These are phyloP conservation scores for Castanea crenata DNA, from an alignment of 306 rosid species.

Conservation along the genomic window DNA sequence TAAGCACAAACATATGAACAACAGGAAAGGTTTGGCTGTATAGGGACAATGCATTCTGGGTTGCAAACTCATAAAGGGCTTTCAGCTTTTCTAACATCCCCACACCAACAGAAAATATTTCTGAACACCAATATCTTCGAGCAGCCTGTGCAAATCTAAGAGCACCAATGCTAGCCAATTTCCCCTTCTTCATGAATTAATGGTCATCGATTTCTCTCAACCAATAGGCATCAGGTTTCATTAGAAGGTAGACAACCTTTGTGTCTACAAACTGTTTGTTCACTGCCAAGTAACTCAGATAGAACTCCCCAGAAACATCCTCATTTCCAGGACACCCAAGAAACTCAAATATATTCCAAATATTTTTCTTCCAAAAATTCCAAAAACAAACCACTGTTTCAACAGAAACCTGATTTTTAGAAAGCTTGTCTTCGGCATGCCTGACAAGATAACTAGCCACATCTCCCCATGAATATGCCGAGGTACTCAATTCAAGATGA, in stretches of 20 bases:
- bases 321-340: constrained; percentile 33
- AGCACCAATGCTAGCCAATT: constrained; percentile 35
- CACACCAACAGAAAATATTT: constrained; percentile 48
- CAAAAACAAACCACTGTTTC: constrained; percentile 61
- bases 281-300: constrained; percentile 58
- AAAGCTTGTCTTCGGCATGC: constrained; percentile 24
- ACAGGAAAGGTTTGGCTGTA: constrained; percentile 32
- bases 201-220: constrained; percentile 29
- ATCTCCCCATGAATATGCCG: constrained; percentile 41
- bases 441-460: constrained; percentile 22
- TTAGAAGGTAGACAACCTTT: constrained; percentile 33
- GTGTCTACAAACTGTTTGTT: constrained; percentile 18
- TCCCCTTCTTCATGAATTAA: constrained; percentile 35
- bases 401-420: constrained; percentile 35
- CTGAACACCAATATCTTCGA: constrained; percentile 51
- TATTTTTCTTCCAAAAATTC: constrained; percentile 61
- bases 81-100: constrained; percentile 46
- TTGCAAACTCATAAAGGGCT: constrained; percentile 24
- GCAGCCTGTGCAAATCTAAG: constrained; percentile 37
- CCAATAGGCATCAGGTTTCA: constrained; percentile 63
- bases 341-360: constrained; percentile 24
- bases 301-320: constrained; percentile 38
- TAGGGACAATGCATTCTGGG: constrained; percentile 2
- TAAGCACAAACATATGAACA: constrained; percentile 40
- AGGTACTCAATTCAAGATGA: constrained; percentile 39